Evolutionary conservation across 2,329 filamentous ascomycete genomes (phyloP).

Genomic region (Pseudocercospora fuligena): DNA sequence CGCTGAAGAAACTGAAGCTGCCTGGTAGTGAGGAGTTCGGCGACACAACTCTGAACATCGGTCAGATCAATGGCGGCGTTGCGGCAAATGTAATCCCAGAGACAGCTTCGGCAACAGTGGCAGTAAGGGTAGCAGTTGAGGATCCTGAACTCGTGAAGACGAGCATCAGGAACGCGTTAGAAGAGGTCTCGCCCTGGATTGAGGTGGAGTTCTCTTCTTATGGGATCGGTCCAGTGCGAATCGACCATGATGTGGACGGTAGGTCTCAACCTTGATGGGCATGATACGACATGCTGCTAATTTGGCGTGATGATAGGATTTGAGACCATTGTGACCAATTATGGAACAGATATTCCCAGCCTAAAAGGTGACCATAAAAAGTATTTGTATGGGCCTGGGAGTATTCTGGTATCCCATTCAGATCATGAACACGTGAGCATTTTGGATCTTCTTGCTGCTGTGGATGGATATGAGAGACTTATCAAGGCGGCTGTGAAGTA

Average conservation of each 20-base stretch:
- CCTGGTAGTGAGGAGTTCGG: background rate
- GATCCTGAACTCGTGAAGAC: background rate
- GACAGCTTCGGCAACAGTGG: background rate
- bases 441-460: background rate
- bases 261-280: too few species aligned
- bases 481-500: background rate
- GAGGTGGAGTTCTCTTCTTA: background rate
- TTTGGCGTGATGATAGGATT: background rate
- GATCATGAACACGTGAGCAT: background rate
- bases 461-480: background rate
- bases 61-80: background rate
- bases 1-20: background rate
- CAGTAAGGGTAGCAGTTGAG: background rate
- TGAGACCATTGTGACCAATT: background rate
- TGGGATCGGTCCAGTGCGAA: background rate
- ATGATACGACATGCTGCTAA: too few species aligned
- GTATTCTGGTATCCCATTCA: background rate
- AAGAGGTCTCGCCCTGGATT: background rate
- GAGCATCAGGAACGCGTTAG: background rate
- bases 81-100: background rate
- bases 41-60: background rate
- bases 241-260: background rate
- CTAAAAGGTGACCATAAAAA: background rate
- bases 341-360: background rate
- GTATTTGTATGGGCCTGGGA: background rate